Conservation (phyloP, 2,329 filamentous ascomycete species). For the Metarhizium anisopliae region DNA sequence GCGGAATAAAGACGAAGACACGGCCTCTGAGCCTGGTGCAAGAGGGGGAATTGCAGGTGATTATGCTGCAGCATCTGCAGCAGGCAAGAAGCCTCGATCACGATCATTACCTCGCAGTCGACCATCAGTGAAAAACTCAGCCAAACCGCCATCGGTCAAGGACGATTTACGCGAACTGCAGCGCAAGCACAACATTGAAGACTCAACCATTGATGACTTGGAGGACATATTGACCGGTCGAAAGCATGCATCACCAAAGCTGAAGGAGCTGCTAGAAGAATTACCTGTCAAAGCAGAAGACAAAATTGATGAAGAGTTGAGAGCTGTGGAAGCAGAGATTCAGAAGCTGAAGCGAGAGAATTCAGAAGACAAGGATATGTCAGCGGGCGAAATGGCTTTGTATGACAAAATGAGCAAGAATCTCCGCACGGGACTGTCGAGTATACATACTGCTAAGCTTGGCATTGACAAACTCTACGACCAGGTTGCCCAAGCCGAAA, state of each 20-base stretch:
- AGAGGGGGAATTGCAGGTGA: slow-evolving; percentile 15
- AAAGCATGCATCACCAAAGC: slow-evolving; percentile 17
- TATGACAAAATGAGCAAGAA: slow-evolving; percentile 43
- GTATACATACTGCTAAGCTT: slow-evolving; percentile 45
- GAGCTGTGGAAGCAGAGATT: neutral
- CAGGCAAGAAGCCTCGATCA: slow-evolving; percentile 19
- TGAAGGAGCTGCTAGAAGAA: slow-evolving; percentile 17
- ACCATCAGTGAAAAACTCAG: slow-evolving; percentile 43
- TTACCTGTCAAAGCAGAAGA: slow-evolving; percentile 15
- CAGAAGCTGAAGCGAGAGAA: slow-evolving; percentile 2
- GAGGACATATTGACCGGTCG: slow-evolving; percentile 38
- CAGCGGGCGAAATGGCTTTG: slow-evolving; percentile 31
- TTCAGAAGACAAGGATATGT: slow-evolving; percentile 17
- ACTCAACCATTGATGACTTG: slow-evolving; percentile 51
- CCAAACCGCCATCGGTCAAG: slow-evolving; percentile 42
- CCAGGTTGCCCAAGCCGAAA: slow-evolving; percentile 34
- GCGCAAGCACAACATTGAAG: slow-evolving; percentile 44
- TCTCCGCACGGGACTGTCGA: slow-evolving; percentile 40
- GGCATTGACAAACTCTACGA: slow-evolving; percentile 51
- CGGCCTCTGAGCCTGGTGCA: slow-evolving; percentile 22
- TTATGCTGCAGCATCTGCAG: slow-evolving; percentile 10
- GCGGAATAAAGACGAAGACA: slow-evolving; percentile 18
- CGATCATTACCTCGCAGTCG: slow-evolving; percentile 34
- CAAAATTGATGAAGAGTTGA: slow-evolving; percentile 10
- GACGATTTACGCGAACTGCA: slow-evolving; percentile 48